Base-by-base conservation (phyloP, 305 asterid species). In the Withania somnifera region DNA sequence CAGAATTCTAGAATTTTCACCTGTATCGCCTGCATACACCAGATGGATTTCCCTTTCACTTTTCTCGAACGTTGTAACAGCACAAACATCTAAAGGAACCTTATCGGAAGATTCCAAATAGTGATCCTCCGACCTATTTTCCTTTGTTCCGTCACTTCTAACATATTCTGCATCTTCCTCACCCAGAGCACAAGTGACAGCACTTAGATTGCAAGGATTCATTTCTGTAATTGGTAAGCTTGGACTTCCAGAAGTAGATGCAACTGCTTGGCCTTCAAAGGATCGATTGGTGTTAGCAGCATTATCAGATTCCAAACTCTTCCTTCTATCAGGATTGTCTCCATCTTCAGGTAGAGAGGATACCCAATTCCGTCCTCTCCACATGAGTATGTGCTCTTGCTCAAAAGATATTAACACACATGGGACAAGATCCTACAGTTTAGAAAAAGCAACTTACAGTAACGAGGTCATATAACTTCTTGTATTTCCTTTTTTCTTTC, bases 341-440 rank as follows among this genome's bases (percentile, higher is more conserved):
- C 42, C 36, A 15, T 83, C 87, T 61, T 86, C 89, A 14, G 87
- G 61, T 58, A 86, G 81, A 54, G 95, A 83, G 85, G 97, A 91
- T 81, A 84, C 88, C 98, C 99, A 95, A 73, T 92, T 85, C 60
- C 63, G 89, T 79, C 99, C 99, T 83, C 97, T 89, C 98, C 99
- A 93, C 83, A 92, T 60, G 84, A 95, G 97, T 85, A 95, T 89
- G 89, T 94, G 97, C 80, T 95, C 97, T 15, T 28, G 22, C 83
- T 95, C 98, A 84, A 95, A 95, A 7, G 98, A 94, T 86, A 95
- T 75, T 84, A 94, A 86, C 83, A 93, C 97, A 87, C 99, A 94
- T 2, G 98, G 98, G 81, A 93, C 97, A 85, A 95, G 99, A 89
- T 94, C 97, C 98, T 95, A 93, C 89, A 84, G 26, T 86, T 83